Conservation (phyloP, 2,329 filamentous ascomycete species). For the Claviceps monticola region DNA sequence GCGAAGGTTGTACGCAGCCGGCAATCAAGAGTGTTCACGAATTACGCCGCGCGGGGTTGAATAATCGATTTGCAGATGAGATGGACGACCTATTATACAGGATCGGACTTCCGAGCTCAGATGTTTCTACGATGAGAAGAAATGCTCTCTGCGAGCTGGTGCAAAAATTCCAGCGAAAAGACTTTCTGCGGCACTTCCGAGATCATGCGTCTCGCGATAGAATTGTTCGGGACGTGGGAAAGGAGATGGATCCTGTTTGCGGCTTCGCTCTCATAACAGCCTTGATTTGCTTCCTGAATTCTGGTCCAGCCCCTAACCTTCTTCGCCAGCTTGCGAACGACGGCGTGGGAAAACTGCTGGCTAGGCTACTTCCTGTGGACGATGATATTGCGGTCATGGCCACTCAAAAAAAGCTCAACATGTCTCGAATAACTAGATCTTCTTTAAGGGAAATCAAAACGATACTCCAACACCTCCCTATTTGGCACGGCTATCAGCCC, state of each 20-base stretch:
- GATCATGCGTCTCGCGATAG: conserved; percentile 59
- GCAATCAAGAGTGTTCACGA: conserved; percentile 52
- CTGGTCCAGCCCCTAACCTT: conserved; percentile 45
- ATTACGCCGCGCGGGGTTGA: conserved; percentile 49
- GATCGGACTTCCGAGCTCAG: conserved; percentile 36
- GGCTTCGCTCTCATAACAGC: conserved; percentile 51
- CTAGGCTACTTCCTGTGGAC: conserved; percentile 35
- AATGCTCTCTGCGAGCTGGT: conserved; percentile 46
- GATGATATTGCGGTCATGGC: conserved; percentile 47
- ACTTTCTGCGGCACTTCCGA: conserved; percentile 55
- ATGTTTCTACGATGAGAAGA: conserved; percentile 38
- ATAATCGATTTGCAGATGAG: conserved; percentile 51
- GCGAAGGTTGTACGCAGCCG: conserved; percentile 28
- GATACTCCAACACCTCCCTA: conserved; percentile 33
- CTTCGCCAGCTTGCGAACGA: conserved; percentile 42
- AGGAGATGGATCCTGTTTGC: conserved; percentile 45
- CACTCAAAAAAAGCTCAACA: conserved; percentile 51
- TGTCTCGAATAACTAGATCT: conserved; percentile 50
- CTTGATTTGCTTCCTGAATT: conserved; percentile 47
- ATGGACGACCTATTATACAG: conserved; percentile 50
- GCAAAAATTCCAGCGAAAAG: conserved; percentile 44
- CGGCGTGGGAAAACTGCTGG: conserved; percentile 40
- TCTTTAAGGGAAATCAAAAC: conserved; percentile 41
- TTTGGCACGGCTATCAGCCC: conserved; percentile 46
- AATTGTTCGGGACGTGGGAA: conserved; percentile 47